Evolutionary conservation across 495 filamentous ascomycete species (phyloP).

Genomic region (Pyronema omphalodes): DNA sequence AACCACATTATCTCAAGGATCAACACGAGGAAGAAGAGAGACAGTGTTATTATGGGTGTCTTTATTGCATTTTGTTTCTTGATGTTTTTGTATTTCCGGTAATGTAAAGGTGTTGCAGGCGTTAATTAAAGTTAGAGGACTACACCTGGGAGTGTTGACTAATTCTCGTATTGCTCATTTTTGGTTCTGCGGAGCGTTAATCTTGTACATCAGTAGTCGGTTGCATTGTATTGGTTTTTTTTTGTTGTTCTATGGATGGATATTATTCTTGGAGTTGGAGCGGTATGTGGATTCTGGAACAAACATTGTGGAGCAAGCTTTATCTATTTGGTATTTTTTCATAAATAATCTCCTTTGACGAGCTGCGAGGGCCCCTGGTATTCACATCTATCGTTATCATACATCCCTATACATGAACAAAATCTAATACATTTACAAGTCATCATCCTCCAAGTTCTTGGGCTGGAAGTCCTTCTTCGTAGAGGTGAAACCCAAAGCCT

Average conservation of each 20-base stretch:
- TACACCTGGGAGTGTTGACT: background rate
- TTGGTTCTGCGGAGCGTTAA: background rate
- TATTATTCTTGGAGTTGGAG: background rate
- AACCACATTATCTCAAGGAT: constrained; percentile 88
- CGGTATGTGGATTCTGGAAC: background rate
- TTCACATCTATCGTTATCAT: background rate
- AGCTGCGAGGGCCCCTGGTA: background rate
- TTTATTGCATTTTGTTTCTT: constrained; percentile 88
- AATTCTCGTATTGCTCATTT: background rate
- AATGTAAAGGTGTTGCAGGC: constrained; percentile 1
- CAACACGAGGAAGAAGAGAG: constrained; percentile 81
- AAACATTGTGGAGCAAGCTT: background rate
- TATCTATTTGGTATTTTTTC: background rate
- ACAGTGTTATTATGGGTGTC: constrained; percentile 77
- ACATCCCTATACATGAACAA: background rate
- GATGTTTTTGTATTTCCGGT: constrained; percentile 69
- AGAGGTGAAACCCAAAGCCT: background rate
- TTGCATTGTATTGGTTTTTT: background rate
- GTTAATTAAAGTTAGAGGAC: background rate
- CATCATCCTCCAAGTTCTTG: background rate
- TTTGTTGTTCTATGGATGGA: background rate
- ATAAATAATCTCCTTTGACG: background rate
- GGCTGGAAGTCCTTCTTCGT: no score
- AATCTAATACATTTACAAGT: background rate
- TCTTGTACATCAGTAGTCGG: background rate